These are phyloP conservation scores for Alternaria ventricosa DNA, from an alignment of 2,329 filamentous ascomycete species.

Conservation along the genomic window DNA sequence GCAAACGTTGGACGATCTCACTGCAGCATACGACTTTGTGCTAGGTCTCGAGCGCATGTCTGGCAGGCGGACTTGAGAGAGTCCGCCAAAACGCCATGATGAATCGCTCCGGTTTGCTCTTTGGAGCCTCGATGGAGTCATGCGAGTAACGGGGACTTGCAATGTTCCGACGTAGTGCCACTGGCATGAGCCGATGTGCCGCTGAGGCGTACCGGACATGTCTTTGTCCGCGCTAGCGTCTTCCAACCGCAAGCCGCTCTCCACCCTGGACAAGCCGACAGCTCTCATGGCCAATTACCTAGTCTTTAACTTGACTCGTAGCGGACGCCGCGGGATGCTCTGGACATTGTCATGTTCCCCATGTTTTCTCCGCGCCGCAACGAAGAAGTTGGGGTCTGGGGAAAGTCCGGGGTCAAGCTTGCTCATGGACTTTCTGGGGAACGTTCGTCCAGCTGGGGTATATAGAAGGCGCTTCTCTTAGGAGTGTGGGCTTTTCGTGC, in stretches of 20 bases:
- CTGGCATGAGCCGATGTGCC: not conserved
- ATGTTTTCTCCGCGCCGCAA: not conserved
- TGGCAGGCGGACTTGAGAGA: conserved; percentile 13
- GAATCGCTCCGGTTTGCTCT: not conserved
- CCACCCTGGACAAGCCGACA: not conserved
- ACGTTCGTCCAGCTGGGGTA: conserved; percentile 24
- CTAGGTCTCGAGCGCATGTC: not conserved
- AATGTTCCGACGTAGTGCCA: not conserved
- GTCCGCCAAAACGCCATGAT: conserved; percentile 11
- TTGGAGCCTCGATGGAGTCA: not conserved
- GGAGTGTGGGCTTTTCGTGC: not conserved
- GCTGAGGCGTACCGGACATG: conserved; percentile 7
- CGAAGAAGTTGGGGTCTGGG: conserved; percentile 20
- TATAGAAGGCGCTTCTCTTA: conserved; percentile 15
- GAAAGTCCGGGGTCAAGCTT: conserved; percentile 29
- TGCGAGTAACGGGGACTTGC: not conserved
- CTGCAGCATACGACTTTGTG: not conserved
- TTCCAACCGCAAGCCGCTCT: not conserved
- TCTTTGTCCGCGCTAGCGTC: conserved; percentile 16
- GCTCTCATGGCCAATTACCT: not conserved
- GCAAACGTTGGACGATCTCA: not conserved
- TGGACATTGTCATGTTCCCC: not conserved
- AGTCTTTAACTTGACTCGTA: not conserved
- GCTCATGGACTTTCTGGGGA: conserved; percentile 23
- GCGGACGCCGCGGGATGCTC: not conserved